Evolutionary conservation across 805 yeast genomes (phyloP).

Genomic region (Komagataella ulmi): DNA sequence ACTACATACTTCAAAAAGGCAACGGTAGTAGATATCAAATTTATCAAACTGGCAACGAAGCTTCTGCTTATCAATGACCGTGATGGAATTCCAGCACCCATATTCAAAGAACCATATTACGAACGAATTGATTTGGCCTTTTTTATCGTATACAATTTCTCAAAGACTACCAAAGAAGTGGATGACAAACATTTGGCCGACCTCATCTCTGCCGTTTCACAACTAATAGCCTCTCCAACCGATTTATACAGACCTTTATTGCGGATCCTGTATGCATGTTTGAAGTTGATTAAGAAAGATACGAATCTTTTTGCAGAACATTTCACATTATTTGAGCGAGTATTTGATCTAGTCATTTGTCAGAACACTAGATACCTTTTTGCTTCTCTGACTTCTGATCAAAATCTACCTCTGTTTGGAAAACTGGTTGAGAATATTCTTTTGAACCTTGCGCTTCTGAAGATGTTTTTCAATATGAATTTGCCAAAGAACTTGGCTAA

Average conservation of each 20-base stretch:
- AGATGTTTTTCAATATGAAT: constrained; percentile 36
- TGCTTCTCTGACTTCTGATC: constrained; percentile 7
- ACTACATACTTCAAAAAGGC: constrained; percentile 46
- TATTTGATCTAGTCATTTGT: constrained; percentile 51
- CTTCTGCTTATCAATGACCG: constrained; percentile 38
- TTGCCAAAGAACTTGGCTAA: constrained; percentile 32
- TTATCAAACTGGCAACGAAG: constrained; percentile 24
- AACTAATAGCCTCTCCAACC: constrained; percentile 31
- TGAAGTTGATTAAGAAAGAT: constrained; percentile 28
- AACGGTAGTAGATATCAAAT: constrained; percentile 27
- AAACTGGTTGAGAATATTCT: constrained; percentile 53
- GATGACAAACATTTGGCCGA: constrained; percentile 24
- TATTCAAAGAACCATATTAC: constrained; percentile 36
- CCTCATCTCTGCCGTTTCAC: constrained; percentile 27
- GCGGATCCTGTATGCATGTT: constrained; percentile 37
- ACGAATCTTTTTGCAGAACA: constrained; percentile 27
- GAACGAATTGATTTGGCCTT: constrained; percentile 60
- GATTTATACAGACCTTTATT: constrained; percentile 46
- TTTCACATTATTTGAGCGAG: constrained; percentile 37
- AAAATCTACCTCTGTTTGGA: constrained; percentile 15
- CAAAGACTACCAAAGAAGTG: constrained; percentile 12
- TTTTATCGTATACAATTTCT: constrained; percentile 25
- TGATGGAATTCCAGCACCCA: constrained; percentile 35
- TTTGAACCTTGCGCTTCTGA: constrained; percentile 49
- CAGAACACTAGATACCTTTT: constrained; percentile 33